A percentile compares a stretch with the other conserved stretches of the same genome.
phyloP scores from a whole-genome alignment of 768 basidiomycete genomes.

The Hysterangium stoloniferum region DNA sequence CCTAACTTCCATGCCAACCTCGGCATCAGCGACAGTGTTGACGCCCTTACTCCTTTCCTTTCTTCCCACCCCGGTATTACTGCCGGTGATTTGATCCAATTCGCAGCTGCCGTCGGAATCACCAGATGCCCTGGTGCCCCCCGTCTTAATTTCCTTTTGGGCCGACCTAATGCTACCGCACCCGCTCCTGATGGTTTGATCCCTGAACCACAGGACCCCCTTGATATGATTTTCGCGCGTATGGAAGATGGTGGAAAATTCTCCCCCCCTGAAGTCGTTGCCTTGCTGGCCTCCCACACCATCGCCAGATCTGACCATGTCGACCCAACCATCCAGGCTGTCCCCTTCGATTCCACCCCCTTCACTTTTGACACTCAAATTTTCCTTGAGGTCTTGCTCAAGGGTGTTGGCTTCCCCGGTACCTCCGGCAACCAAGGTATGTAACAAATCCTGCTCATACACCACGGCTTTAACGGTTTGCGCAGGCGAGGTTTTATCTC shows the following conservation, averaged over 20 bases:
- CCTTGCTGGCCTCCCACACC: constrained; percentile 15
- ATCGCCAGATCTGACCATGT: constrained; percentile 14
- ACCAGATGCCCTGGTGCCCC: constrained; percentile 21
- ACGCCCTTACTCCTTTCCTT: constrained; percentile 17
- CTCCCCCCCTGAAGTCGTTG: constrained; percentile 12
- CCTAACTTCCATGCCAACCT: constrained; percentile 20
- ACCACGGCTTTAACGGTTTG: constrained; percentile 14
- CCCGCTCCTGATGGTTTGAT: constrained; percentile 15
- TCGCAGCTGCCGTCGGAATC: constrained; percentile 17
- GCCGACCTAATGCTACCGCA: constrained; percentile 15
- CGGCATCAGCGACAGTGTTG: constrained; percentile 21
- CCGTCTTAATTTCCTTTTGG: constrained; percentile 15
- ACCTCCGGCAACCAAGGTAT: background rate
- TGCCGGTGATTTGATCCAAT: constrained; percentile 19
- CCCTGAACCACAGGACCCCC: constrained; percentile 15
- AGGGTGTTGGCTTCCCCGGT: constrained; percentile 11
- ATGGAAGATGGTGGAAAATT: constrained; percentile 14
- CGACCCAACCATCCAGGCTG: constrained; percentile 2
- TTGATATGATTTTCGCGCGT: constrained; percentile 14
- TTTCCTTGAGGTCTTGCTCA: constrained; percentile 14
- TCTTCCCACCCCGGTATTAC: constrained; percentile 12
- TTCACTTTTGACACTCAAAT: constrained; percentile 14
- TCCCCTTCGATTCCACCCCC: constrained; percentile 15
- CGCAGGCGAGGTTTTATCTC: constrained; percentile 20
- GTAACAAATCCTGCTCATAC: constrained; percentile 16